Evolutionary conservation across 106 monocot genomes (phyloP).

Genomic region (Dendrobium nobile): DNA sequence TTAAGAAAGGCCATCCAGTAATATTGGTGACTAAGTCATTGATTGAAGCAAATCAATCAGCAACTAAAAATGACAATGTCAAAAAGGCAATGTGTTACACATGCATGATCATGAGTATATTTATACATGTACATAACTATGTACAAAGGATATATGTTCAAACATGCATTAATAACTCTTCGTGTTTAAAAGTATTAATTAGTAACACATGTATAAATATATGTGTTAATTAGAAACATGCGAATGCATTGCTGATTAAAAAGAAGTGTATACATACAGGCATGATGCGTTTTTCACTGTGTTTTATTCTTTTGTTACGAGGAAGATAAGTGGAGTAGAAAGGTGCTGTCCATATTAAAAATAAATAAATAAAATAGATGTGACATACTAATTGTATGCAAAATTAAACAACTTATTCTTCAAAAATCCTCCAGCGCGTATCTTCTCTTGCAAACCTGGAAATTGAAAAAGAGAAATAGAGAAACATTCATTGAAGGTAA

Average conservation of each 20-base stretch:
- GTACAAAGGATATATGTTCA: too few species aligned
- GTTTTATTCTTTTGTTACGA: background rate
- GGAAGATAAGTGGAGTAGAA: background rate
- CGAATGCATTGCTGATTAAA: background rate
- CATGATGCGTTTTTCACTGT: background rate
- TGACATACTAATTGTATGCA: conserved; percentile 65
- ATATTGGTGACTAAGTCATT: background rate
- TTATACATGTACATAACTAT: background rate
- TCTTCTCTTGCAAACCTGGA: conserved; percentile 63
- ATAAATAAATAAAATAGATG: background rate
- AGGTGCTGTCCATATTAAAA: background rate
- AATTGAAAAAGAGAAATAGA: background rate
- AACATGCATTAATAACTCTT: background rate
- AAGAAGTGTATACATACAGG: background rate
- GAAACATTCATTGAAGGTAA: background rate
- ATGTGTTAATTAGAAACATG: background rate
- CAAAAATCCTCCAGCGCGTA: conserved; percentile 70
- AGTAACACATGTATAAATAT: too few species aligned
- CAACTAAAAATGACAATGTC: background rate
- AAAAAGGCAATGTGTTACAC: background rate
- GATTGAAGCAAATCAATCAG: background rate
- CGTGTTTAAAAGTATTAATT: background rate
- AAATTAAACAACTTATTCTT: conserved; percentile 67
- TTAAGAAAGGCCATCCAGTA: background rate
- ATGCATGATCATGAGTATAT: background rate